Conservation (phyloP, 2,329 filamentous ascomycete species). For the Cercospora berteroae region DNA sequence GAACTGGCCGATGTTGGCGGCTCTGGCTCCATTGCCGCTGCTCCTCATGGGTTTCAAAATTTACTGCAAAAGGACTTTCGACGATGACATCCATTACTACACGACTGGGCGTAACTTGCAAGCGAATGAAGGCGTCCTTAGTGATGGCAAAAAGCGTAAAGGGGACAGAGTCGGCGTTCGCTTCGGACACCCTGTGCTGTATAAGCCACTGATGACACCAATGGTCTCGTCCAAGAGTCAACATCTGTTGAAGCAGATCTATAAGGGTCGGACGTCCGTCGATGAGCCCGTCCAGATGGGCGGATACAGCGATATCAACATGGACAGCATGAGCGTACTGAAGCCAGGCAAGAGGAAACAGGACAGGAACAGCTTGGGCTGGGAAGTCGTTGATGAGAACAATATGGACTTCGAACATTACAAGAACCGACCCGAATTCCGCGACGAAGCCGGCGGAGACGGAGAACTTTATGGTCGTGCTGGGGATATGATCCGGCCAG, state of each 20-base stretch:
- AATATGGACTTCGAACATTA: slow-evolving; percentile 88
- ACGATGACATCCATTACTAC: slow-evolving; percentile 77
- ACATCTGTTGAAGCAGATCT: slow-evolving; percentile 80
- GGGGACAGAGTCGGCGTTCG: slow-evolving; percentile 70
- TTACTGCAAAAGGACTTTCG: slow-evolving; percentile 74
- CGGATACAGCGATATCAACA: slow-evolving; percentile 79
- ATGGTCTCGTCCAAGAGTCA: slow-evolving; percentile 94
- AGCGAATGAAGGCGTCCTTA: slow-evolving; percentile 33
- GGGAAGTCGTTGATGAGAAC: slow-evolving; percentile 84
- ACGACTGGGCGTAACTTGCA: slow-evolving; percentile 61
- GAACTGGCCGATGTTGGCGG: slow-evolving; percentile 61
- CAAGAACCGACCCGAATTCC: slow-evolving; percentile 86
- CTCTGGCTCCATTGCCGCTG: slow-evolving; percentile 69
- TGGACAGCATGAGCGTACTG: slow-evolving; percentile 71
- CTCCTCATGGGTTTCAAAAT: slow-evolving; percentile 80
- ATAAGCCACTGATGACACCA: slow-evolving; percentile 83
- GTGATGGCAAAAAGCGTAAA: slow-evolving; percentile 44
- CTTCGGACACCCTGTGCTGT: slow-evolving; percentile 89
- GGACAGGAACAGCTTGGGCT: slow-evolving; percentile 41
- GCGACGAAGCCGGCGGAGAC: slow-evolving; percentile 75
- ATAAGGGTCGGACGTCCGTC: slow-evolving; percentile 67
- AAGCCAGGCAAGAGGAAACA: slow-evolving; percentile 58
- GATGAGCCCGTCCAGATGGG: slow-evolving; percentile 62
- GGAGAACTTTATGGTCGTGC: slow-evolving; percentile 59
- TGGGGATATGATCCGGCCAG: slow-evolving; percentile 59